Evolutionary conservation across 108 stramenopile genomes (phyloP).

Genomic region (Skeletonema costatum): DNA sequence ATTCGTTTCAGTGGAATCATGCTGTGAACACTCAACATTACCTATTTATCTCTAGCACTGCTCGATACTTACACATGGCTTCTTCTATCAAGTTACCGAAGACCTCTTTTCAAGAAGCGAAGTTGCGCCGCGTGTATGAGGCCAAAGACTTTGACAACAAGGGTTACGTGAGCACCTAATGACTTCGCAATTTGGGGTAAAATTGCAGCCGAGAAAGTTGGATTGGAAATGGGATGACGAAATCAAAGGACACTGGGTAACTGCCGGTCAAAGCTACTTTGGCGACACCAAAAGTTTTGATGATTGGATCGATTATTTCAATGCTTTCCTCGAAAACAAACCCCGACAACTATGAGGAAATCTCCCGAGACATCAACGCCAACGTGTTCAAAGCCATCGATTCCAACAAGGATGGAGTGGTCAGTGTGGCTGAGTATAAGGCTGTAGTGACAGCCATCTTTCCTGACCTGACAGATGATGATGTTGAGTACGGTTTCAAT

Average conservation of each 20-base stretch:
- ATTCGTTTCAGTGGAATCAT: too few species aligned
- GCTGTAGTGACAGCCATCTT: not conserved
- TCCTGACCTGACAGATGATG: not conserved
- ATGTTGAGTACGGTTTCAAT: not conserved
- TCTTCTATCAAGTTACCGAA: too few species aligned
- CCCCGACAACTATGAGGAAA: not conserved
- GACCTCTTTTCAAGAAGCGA: not conserved
- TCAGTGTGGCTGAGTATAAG: not conserved
- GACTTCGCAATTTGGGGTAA: not conserved
- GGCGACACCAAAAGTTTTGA: not conserved
- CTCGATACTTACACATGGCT: too few species aligned
- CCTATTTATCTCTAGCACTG: too few species aligned
- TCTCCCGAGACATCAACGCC: not conserved
- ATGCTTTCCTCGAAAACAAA: not conserved
- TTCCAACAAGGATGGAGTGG: not conserved
- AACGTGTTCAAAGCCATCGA: not conserved
- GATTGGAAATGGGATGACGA: not conserved
- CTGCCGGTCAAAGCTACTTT: not conserved
- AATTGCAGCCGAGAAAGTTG: not conserved
- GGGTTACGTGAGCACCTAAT: not conserved
- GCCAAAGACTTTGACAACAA: not conserved
- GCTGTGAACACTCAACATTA: too few species aligned
- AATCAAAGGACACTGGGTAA: not conserved
- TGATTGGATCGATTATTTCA: not conserved
- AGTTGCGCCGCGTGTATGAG: not conserved